Base-by-base conservation (phyloP, 345 rosid species). In the Cardiospermum halicacabum region DNA sequence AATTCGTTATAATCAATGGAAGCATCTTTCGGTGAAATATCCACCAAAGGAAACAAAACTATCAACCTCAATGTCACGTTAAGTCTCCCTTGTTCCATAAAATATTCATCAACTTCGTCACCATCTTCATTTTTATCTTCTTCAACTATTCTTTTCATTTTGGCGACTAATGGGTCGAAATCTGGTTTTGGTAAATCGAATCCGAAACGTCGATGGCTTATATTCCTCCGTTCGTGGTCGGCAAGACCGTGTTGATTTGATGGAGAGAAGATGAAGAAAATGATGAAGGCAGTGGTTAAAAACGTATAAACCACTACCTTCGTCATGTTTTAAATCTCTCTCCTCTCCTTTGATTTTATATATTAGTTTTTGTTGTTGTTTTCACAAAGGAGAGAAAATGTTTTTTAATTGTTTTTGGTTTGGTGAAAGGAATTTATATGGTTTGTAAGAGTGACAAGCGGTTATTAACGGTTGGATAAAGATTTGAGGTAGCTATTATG, bases 291-390 rank as follows among this genome's bases (percentile, higher is more conserved):
- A 75, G 79, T 18, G 68, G 79, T 32, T 26, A 85, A 58, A 43
- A 82, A 60, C 69, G 70, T 42, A 36, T 69, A 85, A 72, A 69
- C 88, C 82, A 77, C 91, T 85, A 51, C 91, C 91, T 77, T 84
- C 77, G 69, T 79, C 95, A 85, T 89, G 39, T 47, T 50, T 37
- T 3, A 66, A 59, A 25, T 1, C 22, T 13, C 50, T n/a, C n/a
- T n/a, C n/a, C n/a, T n/a, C n/a, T n/a, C n/a, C n/a, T n/a, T n/a
- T n/a, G n/a, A n/a, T n/a, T n/a, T n/a, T n/a, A n/a, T n/a, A n/a
- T n/a, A n/a, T n/a, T n/a, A n/a, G n/a, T n/a, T n/a, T n/a, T n/a
- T n/a, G n/a, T n/a, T n/a, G n/a, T n/a, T n/a, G n/a, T n/a, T n/a
- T n/a, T n/a, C n/a, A n/a, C n/a, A n/a, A n/a, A n/a, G n/a, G n/a